phyloP scores from a whole-genome alignment of 306 rosid species.

The Phaseolus lunatus region DNA sequence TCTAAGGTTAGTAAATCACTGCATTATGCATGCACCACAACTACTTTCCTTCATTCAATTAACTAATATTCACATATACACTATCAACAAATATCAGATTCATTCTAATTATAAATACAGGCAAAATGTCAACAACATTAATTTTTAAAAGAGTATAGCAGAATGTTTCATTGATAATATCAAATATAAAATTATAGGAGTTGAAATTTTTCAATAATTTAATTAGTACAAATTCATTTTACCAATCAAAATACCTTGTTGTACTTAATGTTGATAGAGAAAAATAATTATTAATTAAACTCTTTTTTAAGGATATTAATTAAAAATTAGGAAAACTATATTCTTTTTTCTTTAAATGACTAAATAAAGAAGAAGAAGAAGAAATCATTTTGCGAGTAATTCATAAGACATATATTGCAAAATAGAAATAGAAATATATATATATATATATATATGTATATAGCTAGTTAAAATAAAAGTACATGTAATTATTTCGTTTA shows the following conservation, averaged over 20 bases:
- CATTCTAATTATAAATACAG: not conserved
- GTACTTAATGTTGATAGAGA: not conserved
- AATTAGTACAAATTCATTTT: not conserved
- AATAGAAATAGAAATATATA: not conserved
- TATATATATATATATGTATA: not conserved
- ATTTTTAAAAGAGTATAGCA: not conserved
- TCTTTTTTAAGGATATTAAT: not conserved
- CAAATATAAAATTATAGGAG: not conserved
- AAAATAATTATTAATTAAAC: too few species aligned
- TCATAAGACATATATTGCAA: not conserved
- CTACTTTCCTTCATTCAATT: too few species aligned
- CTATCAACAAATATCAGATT: not conserved
- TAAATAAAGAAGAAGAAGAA: not conserved
- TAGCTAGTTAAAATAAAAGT: not conserved
- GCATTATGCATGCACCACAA: not conserved
- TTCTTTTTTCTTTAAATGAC: not conserved
- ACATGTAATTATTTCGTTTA: not conserved
- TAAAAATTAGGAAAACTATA: not conserved
- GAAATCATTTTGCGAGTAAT: not conserved
- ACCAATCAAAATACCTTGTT: not conserved
- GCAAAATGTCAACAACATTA: not conserved
- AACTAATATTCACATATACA: not conserved
- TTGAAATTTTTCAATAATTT: not conserved
- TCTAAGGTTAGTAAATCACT: constrained; percentile 56
- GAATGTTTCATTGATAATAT: not conserved